Conservation (phyloP, 2,329 filamentous ascomycete genomes). For the Apiospora arundinis region DNA sequence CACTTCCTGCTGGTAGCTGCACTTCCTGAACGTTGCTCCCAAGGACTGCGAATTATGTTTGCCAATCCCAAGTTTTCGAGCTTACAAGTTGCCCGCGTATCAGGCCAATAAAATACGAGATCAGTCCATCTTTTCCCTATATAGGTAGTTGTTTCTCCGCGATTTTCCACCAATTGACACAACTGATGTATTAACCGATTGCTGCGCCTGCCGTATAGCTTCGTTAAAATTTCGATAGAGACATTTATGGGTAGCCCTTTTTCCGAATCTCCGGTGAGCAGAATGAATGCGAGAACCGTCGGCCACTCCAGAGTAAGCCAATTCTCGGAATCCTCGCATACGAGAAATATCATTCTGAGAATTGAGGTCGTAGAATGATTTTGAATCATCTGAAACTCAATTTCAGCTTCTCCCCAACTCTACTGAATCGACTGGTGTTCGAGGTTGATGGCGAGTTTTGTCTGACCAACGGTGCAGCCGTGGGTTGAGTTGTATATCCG, state of each 20-base stretch:
- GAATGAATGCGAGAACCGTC: not conserved
- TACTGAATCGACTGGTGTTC: not conserved
- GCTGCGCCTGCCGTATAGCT: not conserved
- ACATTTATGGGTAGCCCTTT: too few species aligned
- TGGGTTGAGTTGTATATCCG: not conserved
- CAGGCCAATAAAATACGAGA: not conserved
- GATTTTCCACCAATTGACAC: slow-evolving; percentile 2
- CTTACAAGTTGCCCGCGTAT: not conserved
- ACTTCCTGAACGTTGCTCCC: not conserved
- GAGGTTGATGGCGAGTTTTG: not conserved
- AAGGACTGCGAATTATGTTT: not conserved
- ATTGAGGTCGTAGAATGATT: not conserved
- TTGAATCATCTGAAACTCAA: not conserved
- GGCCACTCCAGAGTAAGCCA: not conserved
- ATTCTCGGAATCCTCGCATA: too few species aligned
- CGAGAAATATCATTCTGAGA: not conserved
- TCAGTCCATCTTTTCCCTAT: not conserved
- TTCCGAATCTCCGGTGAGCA: too few species aligned
- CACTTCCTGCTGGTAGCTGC: not conserved
- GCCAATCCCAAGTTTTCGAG: not conserved
- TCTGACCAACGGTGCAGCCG: not conserved
- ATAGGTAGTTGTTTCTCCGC: not conserved
- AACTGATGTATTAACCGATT: fast-evolving
- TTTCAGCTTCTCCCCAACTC: not conserved
- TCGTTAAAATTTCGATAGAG: not conserved